Percentiles rank a stretch among this genome's conserved stretches.
Conservation (phyloP, 2,329 filamentous ascomycete species). For the Trichoderma arundinaceum region DNA sequence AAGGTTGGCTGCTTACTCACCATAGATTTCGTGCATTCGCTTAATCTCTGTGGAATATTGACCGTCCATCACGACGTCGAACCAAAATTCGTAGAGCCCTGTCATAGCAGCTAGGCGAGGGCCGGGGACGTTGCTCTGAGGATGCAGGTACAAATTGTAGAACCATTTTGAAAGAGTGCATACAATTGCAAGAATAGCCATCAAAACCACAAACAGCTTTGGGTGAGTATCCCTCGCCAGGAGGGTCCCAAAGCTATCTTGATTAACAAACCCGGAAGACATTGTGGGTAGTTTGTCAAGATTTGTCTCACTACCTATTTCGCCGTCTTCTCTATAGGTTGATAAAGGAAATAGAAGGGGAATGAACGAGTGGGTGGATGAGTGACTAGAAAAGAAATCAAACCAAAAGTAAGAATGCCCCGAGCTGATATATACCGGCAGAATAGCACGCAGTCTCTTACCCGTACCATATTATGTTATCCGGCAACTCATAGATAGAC, state of each 20-base stretch:
- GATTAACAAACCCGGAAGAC: background rate
- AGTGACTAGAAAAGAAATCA: background rate
- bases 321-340: background rate
- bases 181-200: background rate
- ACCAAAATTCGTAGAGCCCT: slow-evolving; percentile 41
- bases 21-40: slow-evolving; percentile 41
- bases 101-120: slow-evolving; percentile 40
- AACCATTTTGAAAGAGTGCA: slow-evolving; percentile 30
- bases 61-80: slow-evolving; percentile 37
- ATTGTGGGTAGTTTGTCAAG: background rate
- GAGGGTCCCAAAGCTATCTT: background rate
- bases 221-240: background rate
- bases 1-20: slow-evolving; percentile 26
- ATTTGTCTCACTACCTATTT: background rate
- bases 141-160: slow-evolving; percentile 42
- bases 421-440: too few species aligned
- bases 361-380: background rate
- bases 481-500: background rate
- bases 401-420: background rate
- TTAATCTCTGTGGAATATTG: slow-evolving; percentile 38
- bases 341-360: background rate
- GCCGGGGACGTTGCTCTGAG: slow-evolving; percentile 41
- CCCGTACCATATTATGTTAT: background rate
- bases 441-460: too few species aligned
- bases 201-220: background rate